A percentile compares a stretch with the other conserved stretches of the same genome.
phyloP scores from a whole-genome alignment of 768 basidiomycete species.

The Kwoniella heveanensis region DNA sequence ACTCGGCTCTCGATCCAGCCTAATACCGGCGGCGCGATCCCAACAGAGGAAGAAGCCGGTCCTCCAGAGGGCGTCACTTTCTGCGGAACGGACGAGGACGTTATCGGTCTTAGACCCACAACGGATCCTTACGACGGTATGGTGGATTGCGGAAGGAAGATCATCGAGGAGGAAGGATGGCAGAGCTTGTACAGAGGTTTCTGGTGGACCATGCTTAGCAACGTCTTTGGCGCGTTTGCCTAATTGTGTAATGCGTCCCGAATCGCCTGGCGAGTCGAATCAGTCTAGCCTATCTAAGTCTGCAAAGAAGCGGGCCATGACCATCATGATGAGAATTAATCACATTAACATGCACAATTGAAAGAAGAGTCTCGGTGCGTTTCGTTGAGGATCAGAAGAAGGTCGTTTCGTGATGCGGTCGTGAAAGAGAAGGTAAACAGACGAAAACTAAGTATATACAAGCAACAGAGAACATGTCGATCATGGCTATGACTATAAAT shows the following conservation, averaged over 20 bases:
- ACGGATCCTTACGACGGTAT: slow-evolving; percentile 53
- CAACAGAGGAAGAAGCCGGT: slow-evolving; percentile 25
- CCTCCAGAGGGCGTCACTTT: slow-evolving; percentile 49
- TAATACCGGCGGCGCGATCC: slow-evolving; percentile 36
- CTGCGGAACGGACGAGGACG: slow-evolving; percentile 54
- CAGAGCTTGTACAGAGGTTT: slow-evolving; percentile 52
- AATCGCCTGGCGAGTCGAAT: too few species aligned
- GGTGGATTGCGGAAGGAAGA: slow-evolving; percentile 52
- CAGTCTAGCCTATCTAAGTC: too few species aligned
- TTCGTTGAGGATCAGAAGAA: slow-evolving; percentile 8
- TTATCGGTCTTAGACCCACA: slow-evolving; percentile 54
- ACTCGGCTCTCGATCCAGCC: slow-evolving; percentile 53
- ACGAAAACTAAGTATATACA: slow-evolving; percentile 12
- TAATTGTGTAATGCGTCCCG: too few species aligned
- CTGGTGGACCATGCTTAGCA: slow-evolving; percentile 54
- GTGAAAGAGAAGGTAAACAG: too few species aligned
- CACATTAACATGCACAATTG: slow-evolving; percentile 10
- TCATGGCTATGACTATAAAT: too few species aligned
- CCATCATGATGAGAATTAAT: too few species aligned
- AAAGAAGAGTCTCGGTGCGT: too few species aligned
- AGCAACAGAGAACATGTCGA: slow-evolving; percentile 21
- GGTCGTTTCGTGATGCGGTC: too few species aligned
- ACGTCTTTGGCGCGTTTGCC: slow-evolving; percentile 40
- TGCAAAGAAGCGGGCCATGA: too few species aligned
- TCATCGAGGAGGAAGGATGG: slow-evolving; percentile 53